Conservation (phyloP, 257 asterid species). For the Salvia hispanica region DNA sequence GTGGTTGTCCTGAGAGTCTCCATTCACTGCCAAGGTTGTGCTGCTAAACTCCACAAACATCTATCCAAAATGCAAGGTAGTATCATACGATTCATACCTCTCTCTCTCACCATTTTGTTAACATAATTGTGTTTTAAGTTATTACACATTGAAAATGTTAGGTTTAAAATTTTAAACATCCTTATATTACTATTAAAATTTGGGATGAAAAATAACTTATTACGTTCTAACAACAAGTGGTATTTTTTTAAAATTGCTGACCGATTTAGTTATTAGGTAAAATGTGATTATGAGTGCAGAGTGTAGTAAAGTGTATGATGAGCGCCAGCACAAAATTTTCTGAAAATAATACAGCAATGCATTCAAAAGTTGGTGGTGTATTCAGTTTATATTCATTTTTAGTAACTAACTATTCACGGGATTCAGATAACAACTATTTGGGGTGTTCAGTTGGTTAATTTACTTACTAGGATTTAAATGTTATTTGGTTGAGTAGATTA, state of each 20-base stretch:
- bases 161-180: not conserved
- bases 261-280: not conserved
- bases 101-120: too few species aligned
- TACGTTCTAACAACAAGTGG: too few species aligned
- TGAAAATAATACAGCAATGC: too few species aligned
- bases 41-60: slow-evolving; percentile 78
- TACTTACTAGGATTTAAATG: too few species aligned
- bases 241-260: not conserved
- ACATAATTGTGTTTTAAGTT: too few species aligned
- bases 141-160: not conserved
- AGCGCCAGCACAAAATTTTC: not conserved
- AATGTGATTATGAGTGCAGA: not conserved
- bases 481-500: too few species aligned
- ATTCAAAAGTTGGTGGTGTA: too few species aligned
- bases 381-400: not conserved
- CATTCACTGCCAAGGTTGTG: slow-evolving; percentile 89
- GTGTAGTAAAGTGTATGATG: too few species aligned
- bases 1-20: slow-evolving; percentile 92
- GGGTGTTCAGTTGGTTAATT: too few species aligned
- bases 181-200: too few species aligned
- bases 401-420: not conserved
- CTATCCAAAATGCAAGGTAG: slow-evolving; percentile 85
- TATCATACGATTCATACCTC: too few species aligned
- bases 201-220: not conserved
- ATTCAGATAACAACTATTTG: not conserved